Base-by-base conservation (phyloP, 1,284 basidiomycete species). In the Malassezia brasiliensis region DNA sequence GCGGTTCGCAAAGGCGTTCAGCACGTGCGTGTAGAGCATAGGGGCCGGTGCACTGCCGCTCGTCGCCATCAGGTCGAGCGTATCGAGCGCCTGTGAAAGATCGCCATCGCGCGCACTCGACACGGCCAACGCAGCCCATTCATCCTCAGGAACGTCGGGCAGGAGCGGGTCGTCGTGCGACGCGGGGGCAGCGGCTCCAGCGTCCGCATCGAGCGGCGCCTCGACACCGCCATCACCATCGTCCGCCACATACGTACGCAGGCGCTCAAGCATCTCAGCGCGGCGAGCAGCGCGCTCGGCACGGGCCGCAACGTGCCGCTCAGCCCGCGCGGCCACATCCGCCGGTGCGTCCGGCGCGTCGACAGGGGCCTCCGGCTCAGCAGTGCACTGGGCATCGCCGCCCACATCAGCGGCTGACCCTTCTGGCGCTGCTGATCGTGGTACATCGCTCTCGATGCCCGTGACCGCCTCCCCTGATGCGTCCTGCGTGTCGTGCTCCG, bases 1-100 rank as follows among this genome's bases (percentile, higher is more conserved):
- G 0, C 63, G 59, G 2, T 66, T 56, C 0, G 83, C 81, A 60
- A 83, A 81, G 14, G 79, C 65, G 41, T 76, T 77, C 39, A 87
- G 72, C 0, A 83, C 68, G 7, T 53, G 15, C 60, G 65, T 53
- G 52, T 67, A 59, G 47, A 77, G 65, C 3, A 78, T 25, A 2
- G 62, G 44, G 15, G 53, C 47, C 0, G 56, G 31, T 7, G 53
- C 50, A 15, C 42, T 35, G 30, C 62, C 66, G 3, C 56, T 25
- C 2, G 44, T n/a, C 17, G 60, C 40, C 62, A 68, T 64, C 19
- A 64, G 49, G 1, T 41, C 32, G 1, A 70, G 40, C 15, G 60
- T 56, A 10, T 63, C 47, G 4, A 36, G 9, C 2, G 65, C 50
- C 2, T 56, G 59, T 2, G 40, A 37, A 1, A 22, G 22, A 28